phyloP scores from a whole-genome alignment of 495 filamentous ascomycete species.

The Tuber indicum region DNA sequence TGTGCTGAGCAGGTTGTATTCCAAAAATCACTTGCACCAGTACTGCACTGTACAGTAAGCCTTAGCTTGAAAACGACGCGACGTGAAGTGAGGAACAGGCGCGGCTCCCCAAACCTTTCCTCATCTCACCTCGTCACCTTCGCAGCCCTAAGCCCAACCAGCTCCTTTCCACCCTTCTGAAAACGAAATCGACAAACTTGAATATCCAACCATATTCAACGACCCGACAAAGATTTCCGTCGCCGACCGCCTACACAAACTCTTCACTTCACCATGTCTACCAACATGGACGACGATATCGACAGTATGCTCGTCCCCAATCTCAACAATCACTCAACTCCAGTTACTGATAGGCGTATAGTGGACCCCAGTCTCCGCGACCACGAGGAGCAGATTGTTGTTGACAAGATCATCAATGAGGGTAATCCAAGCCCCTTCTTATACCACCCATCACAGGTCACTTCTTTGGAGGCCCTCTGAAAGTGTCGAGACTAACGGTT shows the following conservation, averaged over 20 bases:
- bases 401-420: conserved; percentile 89
- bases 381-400: conserved; percentile 65
- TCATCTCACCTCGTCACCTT: background rate
- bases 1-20: background rate
- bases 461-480: background rate
- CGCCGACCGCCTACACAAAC: background rate
- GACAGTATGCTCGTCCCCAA: conserved; percentile 45
- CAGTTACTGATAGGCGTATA: conserved; percentile 20
- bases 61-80: conserved; percentile 15
- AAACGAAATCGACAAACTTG: background rate
- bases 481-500: background rate
- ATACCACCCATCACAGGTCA: background rate
- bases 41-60: background rate
- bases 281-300: conserved; percentile 48
- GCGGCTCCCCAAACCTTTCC: conserved; percentile 17
- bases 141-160: background rate
- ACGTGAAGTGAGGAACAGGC: conserved; percentile 26
- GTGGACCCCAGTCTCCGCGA: conserved; percentile 49
- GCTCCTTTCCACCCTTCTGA: conserved; percentile 8
- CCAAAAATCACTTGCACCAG: background rate
- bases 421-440: conserved; percentile 48
- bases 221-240: conserved; percentile 16
- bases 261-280: conserved; percentile 20
- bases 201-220: conserved; percentile 12
- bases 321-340: background rate